Conservation (phyloP, 108 stramenopile genomes). For the Cyclotella baltica region DNA sequence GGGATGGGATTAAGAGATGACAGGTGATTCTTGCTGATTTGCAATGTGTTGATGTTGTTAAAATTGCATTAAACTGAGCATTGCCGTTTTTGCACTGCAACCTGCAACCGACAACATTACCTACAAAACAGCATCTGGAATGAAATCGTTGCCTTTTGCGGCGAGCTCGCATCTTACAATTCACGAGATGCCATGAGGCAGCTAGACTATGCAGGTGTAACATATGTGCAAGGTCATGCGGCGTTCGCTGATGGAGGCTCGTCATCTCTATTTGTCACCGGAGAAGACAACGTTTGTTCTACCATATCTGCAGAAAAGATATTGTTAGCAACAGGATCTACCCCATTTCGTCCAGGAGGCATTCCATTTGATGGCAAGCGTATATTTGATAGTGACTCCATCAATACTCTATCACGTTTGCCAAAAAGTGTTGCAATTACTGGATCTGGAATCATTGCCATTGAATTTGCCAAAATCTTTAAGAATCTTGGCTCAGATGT, state of each 20-base stretch:
- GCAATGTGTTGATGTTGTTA: no score
- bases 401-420: conserved; percentile 67
- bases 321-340: conserved; percentile 75
- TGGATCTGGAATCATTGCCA: conserved; percentile 79
- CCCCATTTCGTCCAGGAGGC: conserved; percentile 70
- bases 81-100: no score
- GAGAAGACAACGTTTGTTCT: conserved; percentile 23
- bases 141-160: conserved; percentile 73
- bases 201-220: conserved; percentile 68
- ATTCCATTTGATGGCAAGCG: conserved; percentile 84
- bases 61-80: no score
- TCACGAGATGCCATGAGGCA: conserved; percentile 70
- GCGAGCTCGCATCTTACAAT: conserved; percentile 76
- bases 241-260: conserved; percentile 70
- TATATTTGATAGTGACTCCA: conserved; percentile 79
- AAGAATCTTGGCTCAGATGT: conserved; percentile 81
- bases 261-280: conserved; percentile 50
- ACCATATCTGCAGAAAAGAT: conserved; percentile 60
- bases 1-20: conserved; percentile 84
- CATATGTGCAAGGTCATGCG: conserved; percentile 67
- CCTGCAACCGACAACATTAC: no score
- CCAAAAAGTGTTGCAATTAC: conserved; percentile 83
- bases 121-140: conserved; percentile 63
- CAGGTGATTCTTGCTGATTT: conserved; percentile 8
- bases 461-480: conserved; percentile 89